Evolutionary conservation across 345 rosid species (phyloP).

Genomic region (Populus euphratica): DNA sequence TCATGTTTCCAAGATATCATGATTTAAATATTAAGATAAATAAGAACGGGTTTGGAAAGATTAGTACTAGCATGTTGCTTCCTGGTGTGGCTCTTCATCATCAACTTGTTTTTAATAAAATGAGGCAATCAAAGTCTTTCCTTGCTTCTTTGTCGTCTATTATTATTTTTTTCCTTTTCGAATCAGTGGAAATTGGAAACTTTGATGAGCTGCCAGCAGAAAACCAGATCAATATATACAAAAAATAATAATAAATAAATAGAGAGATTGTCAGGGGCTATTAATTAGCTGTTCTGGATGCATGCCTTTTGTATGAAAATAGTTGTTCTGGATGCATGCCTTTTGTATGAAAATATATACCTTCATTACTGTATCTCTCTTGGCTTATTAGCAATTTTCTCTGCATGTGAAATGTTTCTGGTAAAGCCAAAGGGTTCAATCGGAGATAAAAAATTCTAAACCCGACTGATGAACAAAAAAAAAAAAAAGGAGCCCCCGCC

Average conservation of each 20-base stretch:
- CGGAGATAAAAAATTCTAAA: no score
- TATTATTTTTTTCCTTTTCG: neutral
- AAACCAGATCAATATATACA: neutral
- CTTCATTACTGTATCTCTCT: neutral
- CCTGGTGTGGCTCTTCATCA: slow-evolving; percentile 15
- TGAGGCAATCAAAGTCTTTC: slow-evolving; percentile 19
- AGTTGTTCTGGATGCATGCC: slow-evolving; percentile 22
- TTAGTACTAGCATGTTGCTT: slow-evolving; percentile 20
- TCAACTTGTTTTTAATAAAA: slow-evolving; percentile 35
- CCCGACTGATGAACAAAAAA: no score
- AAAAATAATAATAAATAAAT: no score
- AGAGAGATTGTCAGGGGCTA: no score
- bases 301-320: slow-evolving; percentile 16
- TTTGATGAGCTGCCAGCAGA: slow-evolving; percentile 5
- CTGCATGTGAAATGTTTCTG: neutral
- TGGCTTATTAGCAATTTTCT: neutral
- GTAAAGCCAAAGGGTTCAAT: neutral
- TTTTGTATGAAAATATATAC: neutral
- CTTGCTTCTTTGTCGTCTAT: slow-evolving; percentile 2
- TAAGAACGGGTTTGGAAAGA: neutral
- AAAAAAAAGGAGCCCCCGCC: neutral
- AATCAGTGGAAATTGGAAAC: slow-evolving; percentile 10
- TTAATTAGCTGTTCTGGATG: slow-evolving; percentile 13
- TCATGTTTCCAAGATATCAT: slow-evolving; percentile 1
- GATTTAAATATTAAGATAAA: neutral